Evolutionary conservation across 192 early-diverging fungal genomes (phyloP).

Genomic region (Linnemannia schmuckeri): DNA sequence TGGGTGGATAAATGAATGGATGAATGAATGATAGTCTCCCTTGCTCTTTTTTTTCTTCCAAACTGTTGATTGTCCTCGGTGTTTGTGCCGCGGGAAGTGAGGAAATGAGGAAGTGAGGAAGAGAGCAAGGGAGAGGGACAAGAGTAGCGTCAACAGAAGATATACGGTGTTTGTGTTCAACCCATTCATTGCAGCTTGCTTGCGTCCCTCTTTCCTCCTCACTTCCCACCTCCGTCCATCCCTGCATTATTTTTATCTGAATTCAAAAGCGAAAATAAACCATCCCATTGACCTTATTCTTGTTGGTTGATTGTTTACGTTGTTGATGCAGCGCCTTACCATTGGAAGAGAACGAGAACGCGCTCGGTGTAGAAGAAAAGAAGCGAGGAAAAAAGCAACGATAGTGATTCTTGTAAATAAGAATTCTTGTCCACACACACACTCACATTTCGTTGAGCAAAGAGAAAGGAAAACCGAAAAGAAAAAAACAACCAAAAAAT

Average conservation of each 20-base stretch:
- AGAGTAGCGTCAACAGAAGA: background rate
- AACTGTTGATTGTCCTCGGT: background rate
- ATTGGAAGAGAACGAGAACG: background rate
- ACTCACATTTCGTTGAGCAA: too few species aligned
- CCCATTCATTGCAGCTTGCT: background rate
- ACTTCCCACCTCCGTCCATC: background rate
- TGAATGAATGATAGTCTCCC: background rate
- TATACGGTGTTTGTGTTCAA: background rate
- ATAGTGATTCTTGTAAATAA: background rate
- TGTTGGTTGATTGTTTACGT: background rate
- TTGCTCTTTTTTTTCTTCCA: background rate
- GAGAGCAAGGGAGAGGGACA: background rate
- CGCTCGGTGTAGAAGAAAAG: background rate
- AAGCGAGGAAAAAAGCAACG: background rate
- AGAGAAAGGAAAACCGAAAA: slow-evolving; percentile 12
- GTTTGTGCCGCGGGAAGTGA: slow-evolving; percentile 2
- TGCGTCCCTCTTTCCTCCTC: too few species aligned
- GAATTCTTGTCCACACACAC: background rate
- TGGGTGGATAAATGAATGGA: background rate
- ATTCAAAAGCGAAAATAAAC: background rate
- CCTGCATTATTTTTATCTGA: background rate
- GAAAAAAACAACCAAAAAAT: background rate
- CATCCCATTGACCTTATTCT: background rate
- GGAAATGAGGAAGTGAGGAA: background rate
- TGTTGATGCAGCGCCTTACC: background rate